These are phyloP conservation scores for Agaricus sinodeliciosus DNA, from an alignment of 768 basidiomycete genomes.

Conservation along the genomic window DNA sequence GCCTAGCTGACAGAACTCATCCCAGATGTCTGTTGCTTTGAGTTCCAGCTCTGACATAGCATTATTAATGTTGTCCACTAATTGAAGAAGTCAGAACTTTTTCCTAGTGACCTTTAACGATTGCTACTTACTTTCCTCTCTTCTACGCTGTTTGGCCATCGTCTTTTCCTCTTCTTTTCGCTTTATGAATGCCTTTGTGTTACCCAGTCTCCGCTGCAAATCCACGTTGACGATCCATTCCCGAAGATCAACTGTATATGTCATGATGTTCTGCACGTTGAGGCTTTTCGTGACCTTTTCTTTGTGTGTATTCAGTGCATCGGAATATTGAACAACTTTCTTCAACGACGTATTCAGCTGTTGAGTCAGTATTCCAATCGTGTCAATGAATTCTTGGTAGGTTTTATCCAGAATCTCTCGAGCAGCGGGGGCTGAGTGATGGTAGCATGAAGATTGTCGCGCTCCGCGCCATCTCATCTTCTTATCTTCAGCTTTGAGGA, in stretches of 20 bases:
- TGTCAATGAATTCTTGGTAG: constrained; percentile 3
- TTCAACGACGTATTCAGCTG: constrained; percentile 2
- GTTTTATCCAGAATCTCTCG: constrained; percentile 8
- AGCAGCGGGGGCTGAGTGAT: constrained; percentile 6
- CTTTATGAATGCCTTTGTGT: neutral
- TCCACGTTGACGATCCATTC: constrained; percentile 11
- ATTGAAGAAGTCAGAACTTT: neutral
- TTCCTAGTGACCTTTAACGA: neutral
- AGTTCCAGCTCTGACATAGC: constrained; percentile 3
- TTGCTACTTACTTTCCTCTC: neutral
- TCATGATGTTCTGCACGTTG: constrained; percentile 10
- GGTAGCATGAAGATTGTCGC: constrained; percentile 6
- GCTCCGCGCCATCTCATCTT: constrained; percentile 7
- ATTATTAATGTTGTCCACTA: neutral
- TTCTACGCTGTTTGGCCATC: neutral
- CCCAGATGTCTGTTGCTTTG: constrained; percentile 7
- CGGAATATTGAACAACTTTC: constrained; percentile 5
- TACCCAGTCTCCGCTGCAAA: constrained; percentile 2
- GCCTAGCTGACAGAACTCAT: constrained; percentile 1
- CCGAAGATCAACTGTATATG: constrained; percentile 12
- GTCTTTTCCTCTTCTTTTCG: neutral
- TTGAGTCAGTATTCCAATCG: neutral
- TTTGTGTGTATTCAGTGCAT: constrained; percentile 4
- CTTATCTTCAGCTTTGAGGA: constrained; percentile 5
- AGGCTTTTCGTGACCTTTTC: constrained; percentile 2